Evolutionary conservation across 352 stramenopile genomes (phyloP).

Genomic region (Pythium aquatile): DNA sequence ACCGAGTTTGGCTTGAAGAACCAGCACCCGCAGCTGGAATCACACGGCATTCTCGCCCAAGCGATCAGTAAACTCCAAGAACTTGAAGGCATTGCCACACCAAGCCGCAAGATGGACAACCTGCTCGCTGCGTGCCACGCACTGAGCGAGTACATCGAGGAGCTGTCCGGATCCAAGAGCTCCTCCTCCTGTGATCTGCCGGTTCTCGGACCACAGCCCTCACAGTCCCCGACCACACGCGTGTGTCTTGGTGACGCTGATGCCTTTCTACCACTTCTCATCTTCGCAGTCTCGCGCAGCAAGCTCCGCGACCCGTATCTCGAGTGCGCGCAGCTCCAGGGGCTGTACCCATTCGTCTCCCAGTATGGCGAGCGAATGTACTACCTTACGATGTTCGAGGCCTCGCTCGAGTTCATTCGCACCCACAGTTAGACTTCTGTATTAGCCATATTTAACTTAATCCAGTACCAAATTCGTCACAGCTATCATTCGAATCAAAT

Average conservation of each 20-base stretch:
- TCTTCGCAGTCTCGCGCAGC: slow-evolving; percentile 35
- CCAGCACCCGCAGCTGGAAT: not conserved
- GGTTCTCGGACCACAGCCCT: not conserved
- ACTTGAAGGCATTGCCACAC: slow-evolving; percentile 25
- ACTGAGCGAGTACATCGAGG: slow-evolving; percentile 29
- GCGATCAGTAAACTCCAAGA: slow-evolving; percentile 25
- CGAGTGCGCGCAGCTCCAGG: slow-evolving; percentile 28
- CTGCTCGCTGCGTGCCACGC: slow-evolving; percentile 33
- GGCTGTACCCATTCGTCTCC: slow-evolving; percentile 34
- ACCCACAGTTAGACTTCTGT: slow-evolving; percentile 12
- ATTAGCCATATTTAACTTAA: slow-evolving; percentile 12
- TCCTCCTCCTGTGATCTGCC: slow-evolving; percentile 1
- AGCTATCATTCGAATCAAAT: not conserved
- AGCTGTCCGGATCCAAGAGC: slow-evolving; percentile 1
- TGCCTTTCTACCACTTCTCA: slow-evolving; percentile 42
- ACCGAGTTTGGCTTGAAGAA: slow-evolving; percentile 17
- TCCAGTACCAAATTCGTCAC: not conserved
- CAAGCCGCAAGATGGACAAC: slow-evolving; percentile 30
- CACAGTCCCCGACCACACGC: slow-evolving; percentile 18
- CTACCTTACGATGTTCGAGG: slow-evolving; percentile 51
- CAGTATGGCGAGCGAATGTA: slow-evolving; percentile 35
- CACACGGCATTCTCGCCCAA: slow-evolving; percentile 10
- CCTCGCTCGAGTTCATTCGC: slow-evolving; percentile 36
- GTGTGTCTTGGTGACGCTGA: slow-evolving; percentile 32
- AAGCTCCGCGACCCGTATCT: slow-evolving; percentile 24